Base-by-base conservation (phyloP, 2,329 filamentous ascomycete genomes). In the Drechslerella coelobrocha region DNA sequence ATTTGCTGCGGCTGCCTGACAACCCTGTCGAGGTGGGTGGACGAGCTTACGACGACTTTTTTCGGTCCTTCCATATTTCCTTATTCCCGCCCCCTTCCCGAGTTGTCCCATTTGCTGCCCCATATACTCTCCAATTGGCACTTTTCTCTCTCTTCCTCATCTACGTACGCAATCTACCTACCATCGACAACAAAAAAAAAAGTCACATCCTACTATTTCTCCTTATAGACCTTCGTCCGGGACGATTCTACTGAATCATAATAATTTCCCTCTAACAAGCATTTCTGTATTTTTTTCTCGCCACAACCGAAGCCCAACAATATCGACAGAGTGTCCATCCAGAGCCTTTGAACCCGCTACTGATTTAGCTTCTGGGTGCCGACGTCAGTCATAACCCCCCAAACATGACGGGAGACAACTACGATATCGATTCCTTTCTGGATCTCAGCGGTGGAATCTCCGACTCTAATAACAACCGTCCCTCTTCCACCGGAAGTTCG, bases 361-460 rank as follows among this genome's bases (percentile, higher is more conserved):
- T 8, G 27, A 12, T 34, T 53, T 34, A 57, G 50, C 57, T 52
- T 57, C 48, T 34, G 61, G 65, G 65, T 57, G 37, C 17, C 7
- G 8, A 17, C 52, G 24, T 57, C 23, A 37, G 26, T 29, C 7
- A n/a, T 9, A 29, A 52, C 17, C 34, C 45, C 27, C 41, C 27
- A 62, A 69, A 57, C 17, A 69, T 69, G 65, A 39, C 65, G 24
- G 65, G 65, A 61, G 65, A 69, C 57, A 69, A 59, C 57, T 69
- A 63, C 65, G 72, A 74, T 39, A 68, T 74, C 52, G 73, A 74
- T 62, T 69, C 65, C 55, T 73, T 73, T 39, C 52, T 73, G 59
- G 68, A 73, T 61, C 56, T 68, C 52, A 65, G 61, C 56, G 72
- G 60, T 51, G 51, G 57, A 65, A 53, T 72, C 55, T 72, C 50